phyloP scores from a whole-genome alignment of 2,329 filamentous ascomycete species.

The Rhytidhysteron rufulum region DNA sequence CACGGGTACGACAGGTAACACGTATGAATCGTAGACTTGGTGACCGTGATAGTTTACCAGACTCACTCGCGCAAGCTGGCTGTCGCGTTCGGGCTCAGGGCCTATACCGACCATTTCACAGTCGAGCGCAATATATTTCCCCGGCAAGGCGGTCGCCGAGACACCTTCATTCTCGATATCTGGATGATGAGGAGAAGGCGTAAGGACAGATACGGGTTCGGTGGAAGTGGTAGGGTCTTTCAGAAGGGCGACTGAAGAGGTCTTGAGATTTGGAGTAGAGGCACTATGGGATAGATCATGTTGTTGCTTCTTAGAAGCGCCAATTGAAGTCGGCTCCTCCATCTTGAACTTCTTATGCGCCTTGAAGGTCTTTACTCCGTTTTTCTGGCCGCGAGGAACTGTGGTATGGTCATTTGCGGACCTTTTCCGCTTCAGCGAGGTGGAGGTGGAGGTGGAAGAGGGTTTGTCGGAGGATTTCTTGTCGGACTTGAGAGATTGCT shows the following conservation, averaged over 20 bases:
- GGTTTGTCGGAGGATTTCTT: constrained; percentile 18
- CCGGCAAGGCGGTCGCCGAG: constrained; percentile 60
- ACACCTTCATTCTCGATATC: constrained; percentile 43
- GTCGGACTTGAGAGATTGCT: constrained; percentile 50
- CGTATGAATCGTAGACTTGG: constrained; percentile 92
- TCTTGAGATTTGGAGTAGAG: constrained; percentile 30
- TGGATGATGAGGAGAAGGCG: constrained; percentile 35
- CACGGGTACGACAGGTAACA: constrained; percentile 71
- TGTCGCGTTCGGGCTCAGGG: constrained; percentile 58
- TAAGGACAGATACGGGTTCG: constrained; percentile 49
- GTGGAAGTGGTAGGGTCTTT: constrained; percentile 52
- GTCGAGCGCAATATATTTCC: constrained; percentile 90
- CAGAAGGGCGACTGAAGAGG: constrained; percentile 52
- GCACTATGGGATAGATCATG: constrained; percentile 30
- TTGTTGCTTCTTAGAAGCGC: constrained; percentile 30
- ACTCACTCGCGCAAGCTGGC: constrained; percentile 79
- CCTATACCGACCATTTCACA: constrained; percentile 98
- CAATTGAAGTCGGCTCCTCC: constrained; percentile 31
- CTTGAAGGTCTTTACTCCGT: constrained; percentile 1
- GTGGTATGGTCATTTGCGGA: constrained; percentile 10
- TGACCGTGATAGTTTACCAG: constrained; percentile 91
- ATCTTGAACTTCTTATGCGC: constrained; percentile 22
- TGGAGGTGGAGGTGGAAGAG: constrained; percentile 22
- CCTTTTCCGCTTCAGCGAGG: constrained; percentile 32
- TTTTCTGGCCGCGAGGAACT: neutral